phyloP scores from a whole-genome alignment of 345 rosid species.

The Eucalyptus curtisii region DNA sequence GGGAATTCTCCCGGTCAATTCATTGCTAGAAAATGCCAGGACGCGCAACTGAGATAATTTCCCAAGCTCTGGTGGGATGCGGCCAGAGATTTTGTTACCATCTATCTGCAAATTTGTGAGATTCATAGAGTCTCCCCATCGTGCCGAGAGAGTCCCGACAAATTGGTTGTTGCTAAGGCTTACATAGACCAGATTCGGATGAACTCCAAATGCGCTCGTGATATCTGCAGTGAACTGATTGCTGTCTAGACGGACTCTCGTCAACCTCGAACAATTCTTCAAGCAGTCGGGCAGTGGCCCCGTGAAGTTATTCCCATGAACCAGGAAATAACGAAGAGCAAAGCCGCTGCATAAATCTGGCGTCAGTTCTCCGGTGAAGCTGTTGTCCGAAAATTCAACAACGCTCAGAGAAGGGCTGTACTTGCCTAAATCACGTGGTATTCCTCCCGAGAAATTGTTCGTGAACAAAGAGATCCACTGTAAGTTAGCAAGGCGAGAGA shows the following conservation, averaged over 20 bases:
- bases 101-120: constrained; percentile 39
- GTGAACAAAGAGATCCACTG: too few relatives aligned
- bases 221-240: constrained; percentile 48
- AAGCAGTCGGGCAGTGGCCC: constrained; percentile 52
- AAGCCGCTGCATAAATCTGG: constrained; percentile 44
- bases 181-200: constrained; percentile 15
- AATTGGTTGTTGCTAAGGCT: too few relatives aligned
- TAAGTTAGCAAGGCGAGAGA: too few relatives aligned
- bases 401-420: constrained; percentile 6
- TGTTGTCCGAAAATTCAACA: constrained; percentile 55
- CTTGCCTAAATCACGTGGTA: constrained; percentile 47
- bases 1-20: constrained; percentile 39
- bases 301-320: constrained; percentile 34
- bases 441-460: not conserved
- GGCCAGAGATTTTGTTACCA: constrained; percentile 36
- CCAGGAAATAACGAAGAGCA: constrained; percentile 20
- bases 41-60: constrained; percentile 16
- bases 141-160: constrained; percentile 14
- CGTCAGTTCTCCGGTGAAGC: constrained; percentile 52
- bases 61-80: constrained; percentile 45
- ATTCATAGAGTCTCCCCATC: constrained; percentile 50
- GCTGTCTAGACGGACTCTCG: constrained; percentile 34
- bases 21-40: constrained; percentile 29
- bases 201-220: constrained; percentile 43
- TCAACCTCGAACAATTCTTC: constrained; percentile 28